Evolutionary conservation across 2,329 filamentous ascomycete genomes (phyloP), one percentile per base, ranked within the genome.

Genomic region (Penicillium sp.): DNA sequence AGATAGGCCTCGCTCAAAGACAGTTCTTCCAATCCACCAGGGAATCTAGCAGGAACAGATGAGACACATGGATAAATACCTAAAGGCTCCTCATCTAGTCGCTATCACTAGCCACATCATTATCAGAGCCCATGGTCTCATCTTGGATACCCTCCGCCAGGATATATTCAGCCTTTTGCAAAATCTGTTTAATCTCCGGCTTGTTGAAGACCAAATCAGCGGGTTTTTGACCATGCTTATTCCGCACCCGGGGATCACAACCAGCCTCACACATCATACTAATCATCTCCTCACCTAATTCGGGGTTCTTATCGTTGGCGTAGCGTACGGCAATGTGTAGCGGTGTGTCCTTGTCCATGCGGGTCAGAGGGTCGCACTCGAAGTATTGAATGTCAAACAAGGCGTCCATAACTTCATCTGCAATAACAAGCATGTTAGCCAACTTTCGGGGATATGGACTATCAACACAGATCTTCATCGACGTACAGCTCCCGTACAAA

Each of bases 401-500:
- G 58, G 71, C 62, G 56, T 80, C 77, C 75, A 79, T 79, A 19
- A 75, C 74, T 58, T 80, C 77, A 61, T 77, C 78, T 80, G 51
- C n/a, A 58, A 13, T 5, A 19, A 22, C 6, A 19, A 29, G 39
- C 54, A 35, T 31, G 2, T 53, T 14, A 24, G 27, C 22, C 21
- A 24, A 7, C 16, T 44, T 19, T 24, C 29, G 9, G 5, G 5
- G 14, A 31, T n/a, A 19, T 39, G 7, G 29, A 14, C 13, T 14
- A 47, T 27, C 6, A 14, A 26, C 16, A 9, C 43, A 31, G 5
- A 9, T 33, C 3, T n/a, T 33, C 37, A 27, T 22, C 33, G 11
- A 82, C 88, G 66, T 80, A 93, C 90, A 96, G 77, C 92, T 91
- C 67, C 95, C 95, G 63, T 87, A 87, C 29, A 85, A 82, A 31